Base-by-base conservation (phyloP, 805 yeast species). In the Candida ulmi region DNA sequence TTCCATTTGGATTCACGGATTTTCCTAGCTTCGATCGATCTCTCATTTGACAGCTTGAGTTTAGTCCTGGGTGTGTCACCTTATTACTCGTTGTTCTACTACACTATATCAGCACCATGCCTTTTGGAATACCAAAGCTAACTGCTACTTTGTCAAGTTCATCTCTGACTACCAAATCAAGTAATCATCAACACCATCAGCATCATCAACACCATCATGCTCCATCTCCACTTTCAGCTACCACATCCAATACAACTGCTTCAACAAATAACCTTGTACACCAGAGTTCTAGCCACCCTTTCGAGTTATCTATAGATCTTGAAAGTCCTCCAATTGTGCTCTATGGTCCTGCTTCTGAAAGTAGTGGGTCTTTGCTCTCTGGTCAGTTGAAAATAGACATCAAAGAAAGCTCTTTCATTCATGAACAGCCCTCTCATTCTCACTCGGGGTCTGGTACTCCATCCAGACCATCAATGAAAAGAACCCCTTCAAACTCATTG, bases 261-360 rank as follows among this genome's bases (percentile, higher is more conserved):
- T n/a, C 21, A 33, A 42, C 33, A 34, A 50, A 48, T 46, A 51
- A 50, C 40, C 40, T 50, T 23, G 51, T 42, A 25, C 45, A 49
- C 33, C 42, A 47, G n/a, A 48, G 44, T 6, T 6, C 31, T 17
- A 43, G 44, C 5, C 62, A 59, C 28, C 73, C 74, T 1, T 59
- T 74, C 26, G 66, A 72, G 26, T 60, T 86, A 11, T 57, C 78
- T 1, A 71, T 90, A 26, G 69, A 71, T 29, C 66, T 93, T 17
- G 99, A 93, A 57, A 82, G 95, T 2, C 98, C 98, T 1, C 99
- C 99, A 0, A 71, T 90, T 29, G 76, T 87, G 34, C 64, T 93
- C 40, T 91, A 85, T 55, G 99, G 99, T 0, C 62, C 72, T 1
- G 83, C 90, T 3, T 60, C 63, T 8, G 93, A 86, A 43, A 79